These are phyloP conservation scores for Lanmaoa rubissima DNA, from an alignment of 768 basidiomycete species.

Conservation along the genomic window DNA sequence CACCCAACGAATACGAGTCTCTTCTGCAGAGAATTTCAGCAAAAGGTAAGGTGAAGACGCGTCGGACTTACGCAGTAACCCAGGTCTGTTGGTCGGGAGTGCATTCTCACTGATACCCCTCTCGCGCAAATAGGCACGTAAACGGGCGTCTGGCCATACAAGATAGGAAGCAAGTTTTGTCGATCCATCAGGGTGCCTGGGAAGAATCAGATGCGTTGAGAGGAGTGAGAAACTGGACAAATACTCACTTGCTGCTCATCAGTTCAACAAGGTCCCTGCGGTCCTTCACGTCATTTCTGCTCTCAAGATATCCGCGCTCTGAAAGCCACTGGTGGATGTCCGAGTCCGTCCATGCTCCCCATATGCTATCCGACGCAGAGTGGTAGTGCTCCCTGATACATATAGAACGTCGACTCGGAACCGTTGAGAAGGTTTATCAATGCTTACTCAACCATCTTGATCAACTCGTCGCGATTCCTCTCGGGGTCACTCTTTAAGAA, in stretches of 20 bases:
- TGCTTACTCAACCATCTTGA: conserved; percentile 64
- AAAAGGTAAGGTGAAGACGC: neutral
- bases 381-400: conserved; percentile 62
- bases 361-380: conserved; percentile 57
- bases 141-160: conserved; percentile 89
- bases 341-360: conserved; percentile 69
- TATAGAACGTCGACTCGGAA: neutral
- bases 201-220: neutral
- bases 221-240: rapidly evolving
- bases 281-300: conserved; percentile 50
- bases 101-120: conserved; percentile 69
- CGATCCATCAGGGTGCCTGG: conserved; percentile 53
- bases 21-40: conserved; percentile 43
- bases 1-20: conserved; percentile 77
- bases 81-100: conserved; percentile 63
- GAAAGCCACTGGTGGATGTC: conserved; percentile 73
- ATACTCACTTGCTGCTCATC: conserved; percentile 64
- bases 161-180: conserved; percentile 61
- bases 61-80: conserved; percentile 65
- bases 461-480: conserved; percentile 70
- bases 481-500: conserved; percentile 72
- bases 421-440: neutral
- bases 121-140: conserved; percentile 85
- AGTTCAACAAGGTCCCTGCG: conserved; percentile 75
- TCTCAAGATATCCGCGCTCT: conserved; percentile 62